A percentile compares a stretch with the other conserved stretches of the same genome.
These are phyloP conservation scores for Paramecium sonneborni DNA, from an alignment of 73 alveolate species.

Conservation along the genomic window DNA sequence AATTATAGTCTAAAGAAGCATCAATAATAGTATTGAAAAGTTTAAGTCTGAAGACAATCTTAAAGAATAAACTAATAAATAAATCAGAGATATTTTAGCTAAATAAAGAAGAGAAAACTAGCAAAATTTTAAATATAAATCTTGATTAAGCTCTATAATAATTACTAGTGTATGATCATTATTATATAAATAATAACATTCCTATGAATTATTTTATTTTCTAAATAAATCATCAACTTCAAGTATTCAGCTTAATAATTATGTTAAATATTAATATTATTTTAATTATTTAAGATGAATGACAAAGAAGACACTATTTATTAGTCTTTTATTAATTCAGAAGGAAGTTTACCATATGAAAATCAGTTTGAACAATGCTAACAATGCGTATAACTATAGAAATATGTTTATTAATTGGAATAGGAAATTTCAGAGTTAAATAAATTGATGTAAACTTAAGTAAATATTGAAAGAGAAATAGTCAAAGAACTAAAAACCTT, in stretches of 20 bases:
- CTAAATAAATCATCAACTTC: too few species aligned
- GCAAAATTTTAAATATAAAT: neutral
- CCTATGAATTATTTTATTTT: too few species aligned
- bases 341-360: neutral
- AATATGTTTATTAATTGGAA: constrained; percentile 7
- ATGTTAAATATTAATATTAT: neutral
- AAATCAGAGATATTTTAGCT: neutral
- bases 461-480: neutral
- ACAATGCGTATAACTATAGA: neutral
- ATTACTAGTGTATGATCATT: neutral
- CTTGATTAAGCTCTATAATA: neutral
- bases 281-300: neutral
- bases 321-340: neutral
- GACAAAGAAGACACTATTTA: constrained; percentile 11
- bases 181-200: too few species aligned
- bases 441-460: neutral
- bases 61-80: neutral
- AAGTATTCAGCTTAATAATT: too few species aligned
- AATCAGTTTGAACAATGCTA: neutral
- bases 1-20: neutral
- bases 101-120: neutral
- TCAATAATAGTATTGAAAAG: neutral
- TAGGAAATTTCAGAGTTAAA: neutral
- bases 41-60: neutral
- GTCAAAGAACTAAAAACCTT: neutral